These are phyloP conservation scores for Rubia balearica DNA, from an alignment of 305 asterid species.

Conservation along the genomic window DNA sequence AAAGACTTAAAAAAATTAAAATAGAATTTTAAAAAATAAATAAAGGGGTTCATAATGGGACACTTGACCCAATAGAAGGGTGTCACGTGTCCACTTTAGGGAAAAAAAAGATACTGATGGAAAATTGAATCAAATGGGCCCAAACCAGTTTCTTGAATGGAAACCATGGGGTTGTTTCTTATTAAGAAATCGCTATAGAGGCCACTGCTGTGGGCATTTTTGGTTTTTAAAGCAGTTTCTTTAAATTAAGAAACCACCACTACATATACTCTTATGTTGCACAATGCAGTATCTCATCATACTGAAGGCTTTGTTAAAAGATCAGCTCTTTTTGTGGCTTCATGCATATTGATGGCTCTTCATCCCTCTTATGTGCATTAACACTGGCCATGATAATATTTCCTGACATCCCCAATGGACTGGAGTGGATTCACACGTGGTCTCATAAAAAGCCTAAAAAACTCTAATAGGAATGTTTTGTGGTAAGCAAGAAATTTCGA, in stretches of 20 bases:
- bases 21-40: too few relatives aligned
- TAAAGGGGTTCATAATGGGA: too few relatives aligned
- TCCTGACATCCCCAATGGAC: conserved; percentile 59
- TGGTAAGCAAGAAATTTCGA: conserved; percentile 33
- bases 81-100: too few relatives aligned
- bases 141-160: too few relatives aligned
- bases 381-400: conserved; percentile 53
- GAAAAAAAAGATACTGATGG: too few relatives aligned
- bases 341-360: conserved; percentile 71
- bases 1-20: too few relatives aligned
- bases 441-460: conserved; percentile 69
- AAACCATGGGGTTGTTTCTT: too few relatives aligned
- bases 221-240: not conserved
- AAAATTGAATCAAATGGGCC: too few relatives aligned
- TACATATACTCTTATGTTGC: conserved; percentile 2
- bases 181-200: too few relatives aligned
- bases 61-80: too few relatives aligned
- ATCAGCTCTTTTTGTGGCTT: conserved; percentile 84
- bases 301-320: conserved; percentile 80
- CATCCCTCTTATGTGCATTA: conserved; percentile 86
- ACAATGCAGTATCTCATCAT: conserved; percentile 72
- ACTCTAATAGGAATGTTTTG: conserved; percentile 75
- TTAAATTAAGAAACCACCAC: not conserved
- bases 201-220: too few relatives aligned
- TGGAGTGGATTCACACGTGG: conserved; percentile 83